A percentile compares a stretch with the other conserved stretches of the same genome.
phyloP scores from a whole-genome alignment of 31 red algal genomes.

The Endocladia muricata region DNA sequence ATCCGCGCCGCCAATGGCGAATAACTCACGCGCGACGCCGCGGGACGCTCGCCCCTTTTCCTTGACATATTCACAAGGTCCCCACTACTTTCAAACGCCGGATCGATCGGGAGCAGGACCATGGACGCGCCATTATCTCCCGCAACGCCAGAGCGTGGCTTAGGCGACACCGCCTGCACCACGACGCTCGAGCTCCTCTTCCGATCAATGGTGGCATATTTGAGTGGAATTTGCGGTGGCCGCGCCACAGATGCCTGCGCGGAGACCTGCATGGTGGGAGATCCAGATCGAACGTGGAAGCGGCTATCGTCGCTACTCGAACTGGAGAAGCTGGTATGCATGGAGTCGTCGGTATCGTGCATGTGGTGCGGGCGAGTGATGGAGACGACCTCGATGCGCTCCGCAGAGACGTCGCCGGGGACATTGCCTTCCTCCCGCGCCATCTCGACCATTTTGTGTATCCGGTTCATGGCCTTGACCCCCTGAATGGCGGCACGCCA shows the following conservation, averaged over 20 bases:
- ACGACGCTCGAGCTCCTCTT: constrained; percentile 12
- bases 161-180: background rate
- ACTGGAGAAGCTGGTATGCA: background rate
- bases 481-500: constrained; percentile 71
- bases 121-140: constrained; percentile 40
- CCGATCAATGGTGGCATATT: constrained; percentile 2
- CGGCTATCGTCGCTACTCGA: constrained; percentile 37
- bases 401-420: constrained; percentile 21
- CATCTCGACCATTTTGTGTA: constrained; percentile 54
- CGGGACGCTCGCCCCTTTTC: constrained; percentile 5
- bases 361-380: background rate
- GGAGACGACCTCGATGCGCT: constrained; percentile 1
- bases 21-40: constrained; percentile 3
- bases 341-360: background rate
- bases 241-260: background rate
- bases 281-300: background rate
- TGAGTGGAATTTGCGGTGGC: background rate
- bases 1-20: constrained; percentile 7
- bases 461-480: constrained; percentile 72
- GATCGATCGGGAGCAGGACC: constrained; percentile 30
- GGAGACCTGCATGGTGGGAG: background rate
- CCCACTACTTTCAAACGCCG: constrained; percentile 47
- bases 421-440: constrained; percentile 20
- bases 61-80: constrained; percentile 31
- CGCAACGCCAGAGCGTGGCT: background rate